phyloP scores from a whole-genome alignment of 2,329 filamentous ascomycete genomes.

The Nannizzia gypsea region DNA sequence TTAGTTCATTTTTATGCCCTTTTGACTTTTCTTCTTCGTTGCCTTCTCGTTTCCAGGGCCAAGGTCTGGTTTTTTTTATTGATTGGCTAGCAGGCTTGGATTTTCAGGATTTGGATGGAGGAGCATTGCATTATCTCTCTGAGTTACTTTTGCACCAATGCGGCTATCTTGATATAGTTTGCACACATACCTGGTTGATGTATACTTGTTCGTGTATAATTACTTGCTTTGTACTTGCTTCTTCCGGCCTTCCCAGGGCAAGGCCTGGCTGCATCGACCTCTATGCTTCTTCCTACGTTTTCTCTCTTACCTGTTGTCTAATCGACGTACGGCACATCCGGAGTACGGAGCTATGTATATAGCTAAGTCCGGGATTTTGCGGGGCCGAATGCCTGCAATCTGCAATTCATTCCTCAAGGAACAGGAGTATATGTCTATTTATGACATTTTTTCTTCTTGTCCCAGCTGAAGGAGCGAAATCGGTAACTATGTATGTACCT shows the following conservation, averaged over 20 bases:
- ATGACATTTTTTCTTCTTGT: not conserved
- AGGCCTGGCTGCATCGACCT: not conserved
- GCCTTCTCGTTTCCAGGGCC: not conserved
- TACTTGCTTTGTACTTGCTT: not conserved
- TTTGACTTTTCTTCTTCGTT: not conserved
- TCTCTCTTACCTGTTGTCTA: not conserved
- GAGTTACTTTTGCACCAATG: not conserved
- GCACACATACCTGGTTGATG: not conserved
- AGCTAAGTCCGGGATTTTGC: not conserved
- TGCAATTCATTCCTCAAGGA: not conserved
- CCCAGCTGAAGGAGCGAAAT: not conserved
- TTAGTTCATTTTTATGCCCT: not conserved
- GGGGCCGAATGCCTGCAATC: not conserved
- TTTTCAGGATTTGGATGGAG: constrained; percentile 1
- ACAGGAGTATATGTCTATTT: not conserved
- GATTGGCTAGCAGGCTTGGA: not conserved
- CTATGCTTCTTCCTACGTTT: not conserved
- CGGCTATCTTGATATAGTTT: not conserved
- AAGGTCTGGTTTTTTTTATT: not conserved
- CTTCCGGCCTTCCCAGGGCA: not conserved
- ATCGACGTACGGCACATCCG: not conserved
- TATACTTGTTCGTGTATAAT: not conserved
- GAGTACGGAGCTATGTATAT: too few relatives aligned
- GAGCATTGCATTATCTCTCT: not conserved
- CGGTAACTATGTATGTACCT: not conserved